Conservation (phyloP, 2,329 filamentous ascomycete genomes). For the Aspergillus pseudonomiae region DNA sequence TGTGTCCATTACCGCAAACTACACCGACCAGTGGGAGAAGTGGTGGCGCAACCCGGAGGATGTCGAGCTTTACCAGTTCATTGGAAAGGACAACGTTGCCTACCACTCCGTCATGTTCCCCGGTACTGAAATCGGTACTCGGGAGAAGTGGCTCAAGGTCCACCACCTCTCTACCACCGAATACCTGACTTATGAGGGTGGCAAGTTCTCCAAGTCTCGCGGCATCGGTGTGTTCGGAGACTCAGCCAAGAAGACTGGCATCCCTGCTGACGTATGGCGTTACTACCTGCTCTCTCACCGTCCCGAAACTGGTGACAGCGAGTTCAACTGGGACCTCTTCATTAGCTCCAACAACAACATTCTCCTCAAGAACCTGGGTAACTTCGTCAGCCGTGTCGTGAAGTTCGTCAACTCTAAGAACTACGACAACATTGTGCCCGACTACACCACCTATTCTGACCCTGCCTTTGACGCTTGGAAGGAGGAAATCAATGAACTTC, state of each 20-base stretch:
- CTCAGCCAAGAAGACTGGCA: conserved; percentile 82
- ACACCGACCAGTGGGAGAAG: conserved; percentile 84
- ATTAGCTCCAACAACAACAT: conserved; percentile 86
- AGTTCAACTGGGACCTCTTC: conserved; percentile 88
- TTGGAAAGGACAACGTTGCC: conserved; percentile 88
- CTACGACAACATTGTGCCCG: conserved; percentile 13
- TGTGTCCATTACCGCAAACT: conserved; percentile 89
- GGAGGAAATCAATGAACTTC: conserved; percentile 53
- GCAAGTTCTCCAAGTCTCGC: conserved; percentile 91
- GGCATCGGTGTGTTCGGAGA: conserved; percentile 90
- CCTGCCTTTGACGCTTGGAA: conserved; percentile 47
- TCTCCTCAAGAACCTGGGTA: conserved; percentile 72
- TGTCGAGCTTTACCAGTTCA: conserved; percentile 89
- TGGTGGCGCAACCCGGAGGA: conserved; percentile 94
- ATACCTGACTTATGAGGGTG: conserved; percentile 83
- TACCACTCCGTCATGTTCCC: conserved; percentile 95
- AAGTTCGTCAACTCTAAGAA: conserved; percentile 58
- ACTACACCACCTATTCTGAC: conserved; percentile 67
- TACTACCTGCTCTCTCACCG: conserved; percentile 87
- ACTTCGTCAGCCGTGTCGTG: conserved; percentile 73
- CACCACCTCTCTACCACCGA: conserved; percentile 88
- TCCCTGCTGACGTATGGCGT: conserved; percentile 86
- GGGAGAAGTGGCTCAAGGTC: conserved; percentile 85
- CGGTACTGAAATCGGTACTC: conserved; percentile 79
- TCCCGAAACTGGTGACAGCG: conserved; percentile 82